phyloP scores from a whole-genome alignment of 2,329 filamentous ascomycete species.

The Fusarium sp. region DNA sequence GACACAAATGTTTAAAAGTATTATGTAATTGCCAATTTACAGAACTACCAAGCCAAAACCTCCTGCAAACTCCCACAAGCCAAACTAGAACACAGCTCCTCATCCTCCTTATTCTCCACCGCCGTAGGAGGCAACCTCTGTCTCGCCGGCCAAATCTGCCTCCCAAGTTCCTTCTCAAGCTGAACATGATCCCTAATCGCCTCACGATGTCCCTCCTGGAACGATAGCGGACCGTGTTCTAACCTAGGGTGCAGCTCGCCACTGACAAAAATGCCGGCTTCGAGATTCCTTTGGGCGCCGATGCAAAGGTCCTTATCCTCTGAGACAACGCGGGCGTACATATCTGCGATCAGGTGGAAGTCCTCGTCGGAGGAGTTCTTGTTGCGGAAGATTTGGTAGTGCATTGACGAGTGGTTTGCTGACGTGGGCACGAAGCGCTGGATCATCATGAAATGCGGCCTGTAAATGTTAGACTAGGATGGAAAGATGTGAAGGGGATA shows the following conservation, averaged over 20 bases:
- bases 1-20: background rate
- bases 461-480: background rate
- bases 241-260: slow-evolving; percentile 35
- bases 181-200: slow-evolving; percentile 29
- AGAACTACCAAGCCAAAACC: slow-evolving; percentile 24
- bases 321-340: slow-evolving; percentile 30
- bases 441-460: slow-evolving; percentile 40
- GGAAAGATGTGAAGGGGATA: background rate
- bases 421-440: slow-evolving; percentile 32
- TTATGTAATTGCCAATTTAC: background rate
- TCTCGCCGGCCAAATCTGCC: slow-evolving; percentile 31
- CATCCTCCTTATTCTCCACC: slow-evolving; percentile 21
- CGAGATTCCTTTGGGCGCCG: slow-evolving; percentile 25
- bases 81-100: slow-evolving; percentile 23
- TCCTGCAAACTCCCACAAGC: slow-evolving; percentile 27
- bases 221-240: slow-evolving; percentile 35
- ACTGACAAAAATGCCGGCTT: slow-evolving; percentile 29
- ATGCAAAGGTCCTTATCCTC: slow-evolving; percentile 35
- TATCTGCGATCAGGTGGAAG: slow-evolving; percentile 12
- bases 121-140: slow-evolving; percentile 16
- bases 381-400: slow-evolving; percentile 36
- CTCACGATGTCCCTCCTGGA: slow-evolving; percentile 34
- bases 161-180: slow-evolving; percentile 19
- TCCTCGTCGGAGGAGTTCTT: slow-evolving; percentile 25
- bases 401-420: slow-evolving; percentile 20